A percentile compares a stretch with the other conserved stretches of the same genome.
Evolutionary conservation across 2,329 filamentous ascomycete species (phyloP).

Genomic region (Aureobasidium mangrovei): DNA sequence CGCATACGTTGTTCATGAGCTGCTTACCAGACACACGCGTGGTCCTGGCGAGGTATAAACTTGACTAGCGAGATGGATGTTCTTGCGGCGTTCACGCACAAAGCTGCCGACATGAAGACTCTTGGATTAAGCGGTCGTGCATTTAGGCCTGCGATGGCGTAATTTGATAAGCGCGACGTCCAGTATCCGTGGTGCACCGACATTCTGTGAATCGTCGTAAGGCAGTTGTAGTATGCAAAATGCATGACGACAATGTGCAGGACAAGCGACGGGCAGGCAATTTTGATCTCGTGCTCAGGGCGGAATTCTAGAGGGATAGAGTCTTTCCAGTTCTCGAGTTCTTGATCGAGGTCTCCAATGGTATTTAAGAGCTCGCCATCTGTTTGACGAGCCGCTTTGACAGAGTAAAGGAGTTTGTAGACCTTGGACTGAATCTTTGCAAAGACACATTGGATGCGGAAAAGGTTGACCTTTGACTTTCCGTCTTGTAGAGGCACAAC

Average conservation of each 20-base stretch:
- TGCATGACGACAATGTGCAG: conserved; percentile 90
- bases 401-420: conserved; percentile 87
- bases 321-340: conserved; percentile 91
- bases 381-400: conserved; percentile 81
- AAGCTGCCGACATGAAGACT: conserved; percentile 84
- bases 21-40: conserved; percentile 83
- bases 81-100: conserved; percentile 86
- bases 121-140: conserved; percentile 82
- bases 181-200: conserved; percentile 96
- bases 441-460: conserved; percentile 86
- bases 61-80: conserved; percentile 90
- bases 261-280: conserved; percentile 76
- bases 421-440: conserved; percentile 87
- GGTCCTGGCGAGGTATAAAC: conserved; percentile 92
- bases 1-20: neutral
- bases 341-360: conserved; percentile 81
- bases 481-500: conserved; percentile 86
- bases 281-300: conserved; percentile 91
- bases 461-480: conserved; percentile 89
- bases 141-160: conserved; percentile 89
- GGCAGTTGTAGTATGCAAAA: conserved; percentile 94
- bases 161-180: conserved; percentile 91
- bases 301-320: conserved; percentile 89
- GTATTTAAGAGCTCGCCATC: conserved; percentile 90
- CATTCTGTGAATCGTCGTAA: conserved; percentile 98